Conservation (phyloP, 164 flowering plant species). For the Magnolia changhungtana region DNA sequence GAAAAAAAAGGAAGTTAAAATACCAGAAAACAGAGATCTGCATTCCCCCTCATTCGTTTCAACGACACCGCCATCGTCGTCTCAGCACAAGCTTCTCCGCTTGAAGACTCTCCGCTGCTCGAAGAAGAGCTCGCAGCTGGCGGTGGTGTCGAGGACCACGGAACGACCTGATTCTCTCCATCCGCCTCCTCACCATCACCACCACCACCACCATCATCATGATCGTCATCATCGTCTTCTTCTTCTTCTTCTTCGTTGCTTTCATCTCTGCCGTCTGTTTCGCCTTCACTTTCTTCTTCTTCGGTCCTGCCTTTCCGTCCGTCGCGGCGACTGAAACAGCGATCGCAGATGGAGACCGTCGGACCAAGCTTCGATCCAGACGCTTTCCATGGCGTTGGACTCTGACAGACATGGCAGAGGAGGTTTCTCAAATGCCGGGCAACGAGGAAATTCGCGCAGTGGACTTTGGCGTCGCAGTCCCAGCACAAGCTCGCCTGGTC, state of each 20-base stretch:
- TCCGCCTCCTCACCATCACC: constrained; percentile 15
- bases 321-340: constrained; percentile 20
- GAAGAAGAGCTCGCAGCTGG: constrained; percentile 25
- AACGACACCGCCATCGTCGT: constrained; percentile 11
- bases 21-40: constrained; percentile 34
- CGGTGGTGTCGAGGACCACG: constrained; percentile 34
- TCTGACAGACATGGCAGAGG: constrained; percentile 56
- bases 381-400: constrained; percentile 66
- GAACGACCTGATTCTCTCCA: constrained; percentile 40
- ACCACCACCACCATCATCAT: constrained; percentile 8
- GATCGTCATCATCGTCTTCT: constrained; percentile 14
- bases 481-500: constrained; percentile 76
- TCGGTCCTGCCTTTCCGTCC: not conserved
- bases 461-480: constrained; percentile 75
- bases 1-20: not conserved
- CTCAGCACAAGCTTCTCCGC: not conserved
- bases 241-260: constrained; percentile 4
- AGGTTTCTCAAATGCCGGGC: constrained; percentile 56
- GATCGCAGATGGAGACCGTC: constrained; percentile 47
- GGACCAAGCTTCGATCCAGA: constrained; percentile 53
- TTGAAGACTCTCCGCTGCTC: constrained; percentile 22
- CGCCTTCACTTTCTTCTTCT: not conserved
- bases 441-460: constrained; percentile 72
- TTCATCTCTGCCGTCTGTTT: constrained; percentile 8
- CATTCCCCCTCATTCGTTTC: constrained; percentile 36